Conservation (phyloP, 2,329 filamentous ascomycete genomes). For the Lachnellula subtilissima region DNA sequence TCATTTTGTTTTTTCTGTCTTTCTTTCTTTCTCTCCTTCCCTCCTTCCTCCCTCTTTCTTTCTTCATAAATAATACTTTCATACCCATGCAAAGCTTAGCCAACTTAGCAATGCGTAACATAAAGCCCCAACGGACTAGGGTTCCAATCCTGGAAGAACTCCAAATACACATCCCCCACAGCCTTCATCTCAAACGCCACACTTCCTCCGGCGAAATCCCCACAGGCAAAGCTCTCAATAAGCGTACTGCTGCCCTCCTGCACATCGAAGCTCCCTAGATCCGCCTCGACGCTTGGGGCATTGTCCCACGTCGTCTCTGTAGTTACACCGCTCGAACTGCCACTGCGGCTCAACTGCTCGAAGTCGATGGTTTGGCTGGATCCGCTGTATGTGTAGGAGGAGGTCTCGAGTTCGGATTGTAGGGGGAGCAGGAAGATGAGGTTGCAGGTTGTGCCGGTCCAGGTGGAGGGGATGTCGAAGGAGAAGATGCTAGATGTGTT, state of each 20-base stretch:
- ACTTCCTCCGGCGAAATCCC: constrained; percentile 41
- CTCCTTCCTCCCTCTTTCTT: no score
- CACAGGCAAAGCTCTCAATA: constrained; percentile 49
- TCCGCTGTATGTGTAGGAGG: constrained; percentile 50
- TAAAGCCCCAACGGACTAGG: constrained; percentile 40
- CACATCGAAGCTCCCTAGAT: constrained; percentile 42
- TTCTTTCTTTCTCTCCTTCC: no score
- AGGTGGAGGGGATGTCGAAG: constrained; percentile 55
- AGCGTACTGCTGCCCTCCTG: constrained; percentile 50
- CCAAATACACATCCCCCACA: constrained; percentile 45
- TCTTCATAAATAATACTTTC: no score
- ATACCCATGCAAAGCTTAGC: no score
- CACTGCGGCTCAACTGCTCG: constrained; percentile 36
- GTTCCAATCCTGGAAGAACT: constrained; percentile 63
- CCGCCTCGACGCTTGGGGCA: constrained; percentile 40
- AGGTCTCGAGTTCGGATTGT: constrained; percentile 53
- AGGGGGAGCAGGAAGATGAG: constrained; percentile 62
- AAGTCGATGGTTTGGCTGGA: constrained; percentile 48
- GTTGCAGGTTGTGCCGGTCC: constrained; percentile 55
- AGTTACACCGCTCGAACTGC: constrained; percentile 34
- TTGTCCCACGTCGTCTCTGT: constrained; percentile 49
- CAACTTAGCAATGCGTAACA: constrained; percentile 19
- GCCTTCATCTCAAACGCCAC: constrained; percentile 49
- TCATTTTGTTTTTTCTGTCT: no score
- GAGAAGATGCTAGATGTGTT: constrained; percentile 58